Conservation (phyloP, 2,329 filamentous ascomycete genomes). For the Pochonia chlamydosporia region DNA sequence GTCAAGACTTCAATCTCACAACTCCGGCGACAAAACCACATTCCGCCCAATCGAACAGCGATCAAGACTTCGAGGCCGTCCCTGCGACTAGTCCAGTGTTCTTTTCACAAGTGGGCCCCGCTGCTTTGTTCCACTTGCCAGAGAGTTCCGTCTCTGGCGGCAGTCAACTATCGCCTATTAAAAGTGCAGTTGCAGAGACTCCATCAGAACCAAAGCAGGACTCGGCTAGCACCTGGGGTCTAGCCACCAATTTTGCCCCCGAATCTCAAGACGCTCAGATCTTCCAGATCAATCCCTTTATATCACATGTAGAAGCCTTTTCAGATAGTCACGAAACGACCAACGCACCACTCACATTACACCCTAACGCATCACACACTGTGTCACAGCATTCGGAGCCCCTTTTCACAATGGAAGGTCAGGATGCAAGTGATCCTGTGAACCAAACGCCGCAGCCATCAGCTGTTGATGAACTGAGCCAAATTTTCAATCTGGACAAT, state of each 20-base stretch:
- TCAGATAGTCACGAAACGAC: conserved; percentile 9
- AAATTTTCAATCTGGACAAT: conserved; percentile 12
- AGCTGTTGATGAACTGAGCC: conserved; percentile 13
- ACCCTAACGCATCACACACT: neutral
- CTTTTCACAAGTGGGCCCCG: conserved; percentile 9
- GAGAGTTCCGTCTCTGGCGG: conserved; percentile 6
- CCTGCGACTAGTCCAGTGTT: conserved; percentile 8
- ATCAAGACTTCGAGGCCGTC: neutral
- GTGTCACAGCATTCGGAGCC: neutral
- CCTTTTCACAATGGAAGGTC: conserved; percentile 1
- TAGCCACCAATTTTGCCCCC: neutral
- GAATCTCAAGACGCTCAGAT: conserved; percentile 24
- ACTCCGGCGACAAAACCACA: neutral
- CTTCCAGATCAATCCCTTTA: conserved; percentile 10
- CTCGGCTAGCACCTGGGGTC: neutral
- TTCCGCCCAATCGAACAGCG: neutral
- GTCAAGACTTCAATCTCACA: neutral
- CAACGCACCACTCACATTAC: neutral
- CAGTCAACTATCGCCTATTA: neutral
- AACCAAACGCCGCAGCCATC: neutral
- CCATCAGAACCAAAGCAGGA: neutral
- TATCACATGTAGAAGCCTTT: conserved; percentile 10
- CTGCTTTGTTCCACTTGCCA: neutral
- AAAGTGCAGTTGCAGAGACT: conserved; percentile 6
- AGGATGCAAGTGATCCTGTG: neutral